A percentile compares a stretch with the other conserved stretches of the same genome.
Conservation (phyloP, 768 basidiomycete genomes). For the Suillus clintonianus region DNA sequence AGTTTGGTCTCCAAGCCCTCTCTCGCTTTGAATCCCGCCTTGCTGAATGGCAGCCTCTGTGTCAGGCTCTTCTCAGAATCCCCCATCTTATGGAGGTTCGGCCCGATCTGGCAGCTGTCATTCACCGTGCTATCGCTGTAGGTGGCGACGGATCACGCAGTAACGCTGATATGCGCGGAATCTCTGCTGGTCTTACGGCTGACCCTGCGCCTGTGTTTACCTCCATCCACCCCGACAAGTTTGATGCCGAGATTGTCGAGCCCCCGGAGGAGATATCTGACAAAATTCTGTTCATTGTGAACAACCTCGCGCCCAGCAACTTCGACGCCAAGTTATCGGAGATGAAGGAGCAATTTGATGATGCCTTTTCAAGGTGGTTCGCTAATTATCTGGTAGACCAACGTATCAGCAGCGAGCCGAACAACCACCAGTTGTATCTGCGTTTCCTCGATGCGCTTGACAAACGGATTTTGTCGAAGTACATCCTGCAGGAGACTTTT, state of each 20-base stretch:
- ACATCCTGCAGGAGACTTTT: slow-evolving; percentile 93
- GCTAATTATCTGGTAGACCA: slow-evolving; percentile 97
- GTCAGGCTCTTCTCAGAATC: slow-evolving; percentile 84
- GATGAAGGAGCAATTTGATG: slow-evolving; percentile 83
- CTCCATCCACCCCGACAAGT: slow-evolving; percentile 71
- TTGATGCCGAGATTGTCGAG: slow-evolving; percentile 60
- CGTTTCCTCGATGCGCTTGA: slow-evolving; percentile 88
- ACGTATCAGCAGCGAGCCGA: slow-evolving; percentile 93
- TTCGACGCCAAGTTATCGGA: slow-evolving; percentile 86
- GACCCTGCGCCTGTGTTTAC: slow-evolving; percentile 66
- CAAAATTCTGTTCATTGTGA: slow-evolving; percentile 95
- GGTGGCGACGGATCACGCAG: slow-evolving; percentile 43
- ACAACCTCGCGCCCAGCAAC: slow-evolving; percentile 94
- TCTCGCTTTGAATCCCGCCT: slow-evolving; percentile 85
- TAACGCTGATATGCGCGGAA: slow-evolving; percentile 41
- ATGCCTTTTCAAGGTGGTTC: slow-evolving; percentile 90
- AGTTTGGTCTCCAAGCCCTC: slow-evolving; percentile 92
- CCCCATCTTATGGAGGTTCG: slow-evolving; percentile 84
- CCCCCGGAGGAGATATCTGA: slow-evolving; percentile 91
- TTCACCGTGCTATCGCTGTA: slow-evolving; percentile 69
- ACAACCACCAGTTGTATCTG: slow-evolving; percentile 94
- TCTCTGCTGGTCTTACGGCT: slow-evolving; percentile 34
- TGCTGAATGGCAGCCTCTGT: slow-evolving; percentile 90
- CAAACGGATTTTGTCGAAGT: slow-evolving; percentile 61
- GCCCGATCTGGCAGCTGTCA: slow-evolving; percentile 73